Evolutionary conservation across 768 basidiomycete genomes (phyloP).

Genomic region (Agaricus bisporus): DNA sequence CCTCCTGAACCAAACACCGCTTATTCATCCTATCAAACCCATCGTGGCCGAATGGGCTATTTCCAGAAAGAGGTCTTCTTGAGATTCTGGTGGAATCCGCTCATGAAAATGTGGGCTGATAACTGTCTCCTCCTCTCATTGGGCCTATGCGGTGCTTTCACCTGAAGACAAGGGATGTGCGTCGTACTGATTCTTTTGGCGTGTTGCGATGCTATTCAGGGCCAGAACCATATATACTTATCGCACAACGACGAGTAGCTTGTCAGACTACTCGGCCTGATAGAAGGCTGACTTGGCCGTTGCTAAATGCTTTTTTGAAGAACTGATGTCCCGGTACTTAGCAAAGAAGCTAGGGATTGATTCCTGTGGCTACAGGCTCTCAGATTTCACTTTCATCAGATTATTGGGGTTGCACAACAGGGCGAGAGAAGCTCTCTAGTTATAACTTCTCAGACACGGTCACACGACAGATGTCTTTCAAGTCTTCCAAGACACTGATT

Average conservation of each 20-base stretch:
- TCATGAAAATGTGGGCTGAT: neutral
- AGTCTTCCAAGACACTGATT: neutral
- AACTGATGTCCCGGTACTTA: conserved; percentile 2
- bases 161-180: neutral
- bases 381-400: neutral
- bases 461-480: neutral
- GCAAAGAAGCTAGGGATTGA: conserved; percentile 1
- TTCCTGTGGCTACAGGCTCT: neutral
- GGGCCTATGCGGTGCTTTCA: neutral
- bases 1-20: conserved; percentile 7
- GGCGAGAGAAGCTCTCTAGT: no score
- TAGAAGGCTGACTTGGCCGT: neutral
- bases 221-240: conserved; percentile 4
- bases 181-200: neutral
- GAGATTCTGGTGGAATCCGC: conserved; percentile 9
- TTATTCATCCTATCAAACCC: conserved; percentile 4
- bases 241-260: neutral
- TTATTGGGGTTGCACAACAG: neutral
- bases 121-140: neutral
- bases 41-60: neutral
- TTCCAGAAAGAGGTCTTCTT: conserved; percentile 5
- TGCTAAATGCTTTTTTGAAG: neutral
- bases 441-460: no score
- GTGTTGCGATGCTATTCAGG: neutral
- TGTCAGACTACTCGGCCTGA: neutral